Conservation (phyloP, 2,329 filamentous ascomycete genomes). For the Xylariaceae sp. region DNA sequence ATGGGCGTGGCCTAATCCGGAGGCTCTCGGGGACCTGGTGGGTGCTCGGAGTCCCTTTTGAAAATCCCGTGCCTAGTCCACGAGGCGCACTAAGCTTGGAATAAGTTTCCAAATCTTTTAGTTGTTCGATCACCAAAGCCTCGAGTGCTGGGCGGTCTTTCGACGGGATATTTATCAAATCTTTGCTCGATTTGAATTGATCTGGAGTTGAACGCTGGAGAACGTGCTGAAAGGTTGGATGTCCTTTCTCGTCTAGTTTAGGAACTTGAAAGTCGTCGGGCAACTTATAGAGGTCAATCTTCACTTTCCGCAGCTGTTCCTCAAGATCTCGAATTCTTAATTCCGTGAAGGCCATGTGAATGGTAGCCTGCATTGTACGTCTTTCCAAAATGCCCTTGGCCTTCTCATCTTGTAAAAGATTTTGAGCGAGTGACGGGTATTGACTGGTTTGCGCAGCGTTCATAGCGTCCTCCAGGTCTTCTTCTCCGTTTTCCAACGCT, state of each 20-base stretch:
- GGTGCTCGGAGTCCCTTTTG: too few relatives aligned
- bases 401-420: background rate
- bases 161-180: background rate
- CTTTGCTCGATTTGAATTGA: background rate
- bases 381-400: background rate
- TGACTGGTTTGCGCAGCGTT: too few relatives aligned
- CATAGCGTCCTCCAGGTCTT: too few relatives aligned
- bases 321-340: constrained; percentile 9
- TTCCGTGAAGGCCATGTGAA: constrained; percentile 10
- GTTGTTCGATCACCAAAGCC: constrained; percentile 1
- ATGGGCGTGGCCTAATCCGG: constrained; percentile 10
- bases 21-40: constrained; percentile 1
- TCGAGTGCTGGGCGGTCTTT: constrained; percentile 7
- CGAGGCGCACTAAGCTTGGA: background rate
- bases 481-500: too few relatives aligned
- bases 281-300: constrained; percentile 9
- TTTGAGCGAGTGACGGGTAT: background rate
- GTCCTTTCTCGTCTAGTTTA: background rate
- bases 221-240: background rate
- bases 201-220: constrained; percentile 5
- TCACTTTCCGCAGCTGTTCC: constrained; percentile 6
- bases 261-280: background rate
- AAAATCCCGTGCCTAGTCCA: background rate
- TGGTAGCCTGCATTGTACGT: constrained; percentile 7
- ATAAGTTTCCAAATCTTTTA: background rate